phyloP scores from a whole-genome alignment of 2,329 filamentous ascomycete species.

The Cladosporium sp. region DNA sequence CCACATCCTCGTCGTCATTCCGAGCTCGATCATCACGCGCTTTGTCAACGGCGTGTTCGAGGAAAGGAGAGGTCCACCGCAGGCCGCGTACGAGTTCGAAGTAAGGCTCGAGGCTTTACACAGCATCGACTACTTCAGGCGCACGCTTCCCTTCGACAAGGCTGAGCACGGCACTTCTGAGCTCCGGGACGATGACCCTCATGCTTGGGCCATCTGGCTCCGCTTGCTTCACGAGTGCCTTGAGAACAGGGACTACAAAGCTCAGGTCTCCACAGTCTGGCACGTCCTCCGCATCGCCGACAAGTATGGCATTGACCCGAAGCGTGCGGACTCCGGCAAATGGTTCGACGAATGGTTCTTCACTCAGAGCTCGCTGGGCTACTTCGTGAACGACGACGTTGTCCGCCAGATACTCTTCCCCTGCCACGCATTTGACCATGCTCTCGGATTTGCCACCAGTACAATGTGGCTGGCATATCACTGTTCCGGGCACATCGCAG shows the following conservation, averaged over 20 bases:
- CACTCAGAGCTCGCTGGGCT: background rate
- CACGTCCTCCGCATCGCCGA: conserved; percentile 14
- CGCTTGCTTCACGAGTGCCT: conserved; percentile 15
- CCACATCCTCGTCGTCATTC: background rate
- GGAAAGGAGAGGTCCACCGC: background rate
- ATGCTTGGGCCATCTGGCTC: conserved; percentile 12
- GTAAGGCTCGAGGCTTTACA: background rate
- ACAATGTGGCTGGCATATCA: conserved; percentile 34
- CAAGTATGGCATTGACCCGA: conserved; percentile 16
- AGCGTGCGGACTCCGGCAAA: background rate
- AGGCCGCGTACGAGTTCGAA: background rate
- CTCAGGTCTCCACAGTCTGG: conserved; percentile 16
- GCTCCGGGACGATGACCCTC: background rate
- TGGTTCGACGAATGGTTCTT: conserved; percentile 18
- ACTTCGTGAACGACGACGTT: background rate
- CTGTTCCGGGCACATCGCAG: conserved; percentile 24
- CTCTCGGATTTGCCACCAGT: conserved; percentile 23
- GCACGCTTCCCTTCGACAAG: background rate
- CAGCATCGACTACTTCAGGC: background rate
- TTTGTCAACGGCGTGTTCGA: background rate
- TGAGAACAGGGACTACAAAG: background rate
- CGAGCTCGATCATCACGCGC: background rate
- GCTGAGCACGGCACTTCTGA: background rate
- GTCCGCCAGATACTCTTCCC: conserved; percentile 24
- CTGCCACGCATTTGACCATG: conserved; percentile 28